Evolutionary conservation across 1,284 basidiomycete species (phyloP).

Genomic region (Ganoderma sinense): DNA sequence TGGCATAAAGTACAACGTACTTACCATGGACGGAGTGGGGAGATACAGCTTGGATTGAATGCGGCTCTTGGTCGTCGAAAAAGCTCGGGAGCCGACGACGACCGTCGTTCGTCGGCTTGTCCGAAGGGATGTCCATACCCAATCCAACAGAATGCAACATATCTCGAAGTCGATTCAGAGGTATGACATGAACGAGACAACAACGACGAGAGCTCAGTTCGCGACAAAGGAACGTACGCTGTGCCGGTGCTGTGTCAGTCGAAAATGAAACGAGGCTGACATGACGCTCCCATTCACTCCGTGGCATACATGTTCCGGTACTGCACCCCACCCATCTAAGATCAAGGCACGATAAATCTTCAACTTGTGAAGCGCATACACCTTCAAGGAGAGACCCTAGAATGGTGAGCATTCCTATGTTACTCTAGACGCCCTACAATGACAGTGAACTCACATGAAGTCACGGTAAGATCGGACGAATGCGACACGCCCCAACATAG

Average conservation of each 20-base stretch:
- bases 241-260: not conserved
- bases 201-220: not conserved
- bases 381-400: not conserved
- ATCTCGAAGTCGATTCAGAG: not conserved
- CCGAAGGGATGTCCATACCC: not conserved
- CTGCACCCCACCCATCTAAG: not conserved
- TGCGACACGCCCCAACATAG: too few species aligned
- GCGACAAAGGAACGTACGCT: not conserved
- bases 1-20: not conserved
- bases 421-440: too few species aligned
- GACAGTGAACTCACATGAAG: not conserved
- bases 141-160: too few species aligned
- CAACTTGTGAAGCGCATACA: not conserved
- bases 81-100: slow-evolving; percentile 1
- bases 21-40: not conserved
- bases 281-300: not conserved
- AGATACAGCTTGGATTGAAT: not conserved
- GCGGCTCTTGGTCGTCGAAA: not conserved
- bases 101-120: not conserved
- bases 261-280: slow-evolving; percentile 6
- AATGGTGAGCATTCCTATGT: too few species aligned
- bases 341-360: not conserved
- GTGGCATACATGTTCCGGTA: not conserved
- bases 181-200: not conserved
- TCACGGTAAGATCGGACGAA: too few species aligned